Conservation (phyloP, 805 yeast species). For the Pichia nanzhaoensis region DNA sequence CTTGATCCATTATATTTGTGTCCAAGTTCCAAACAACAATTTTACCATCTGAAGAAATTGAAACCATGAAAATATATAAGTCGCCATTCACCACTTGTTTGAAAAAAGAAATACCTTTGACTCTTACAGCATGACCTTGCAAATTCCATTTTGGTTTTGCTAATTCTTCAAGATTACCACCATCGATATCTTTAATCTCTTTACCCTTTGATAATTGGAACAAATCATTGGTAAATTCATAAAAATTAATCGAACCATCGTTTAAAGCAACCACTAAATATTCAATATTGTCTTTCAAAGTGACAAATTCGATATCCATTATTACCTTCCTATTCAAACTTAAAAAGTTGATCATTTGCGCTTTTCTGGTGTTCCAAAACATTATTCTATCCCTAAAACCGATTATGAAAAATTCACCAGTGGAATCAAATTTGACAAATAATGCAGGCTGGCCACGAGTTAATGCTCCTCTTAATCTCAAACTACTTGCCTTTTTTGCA, state of each 20-base stretch:
- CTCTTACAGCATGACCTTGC: constrained; percentile 78
- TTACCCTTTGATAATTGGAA: constrained; percentile 12
- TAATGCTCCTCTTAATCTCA: constrained; percentile 66
- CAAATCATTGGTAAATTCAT: constrained; percentile 33
- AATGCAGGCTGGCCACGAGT: constrained; percentile 47
- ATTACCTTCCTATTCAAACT: constrained; percentile 43
- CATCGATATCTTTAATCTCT: constrained; percentile 22
- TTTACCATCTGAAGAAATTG: constrained; percentile 90
- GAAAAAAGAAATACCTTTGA: constrained; percentile 66
- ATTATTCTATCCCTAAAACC: constrained; percentile 63
- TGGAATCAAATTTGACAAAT: constrained; percentile 31
- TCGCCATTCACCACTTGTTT: constrained; percentile 32
- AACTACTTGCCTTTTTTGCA: constrained; percentile 80
- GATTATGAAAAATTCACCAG: constrained; percentile 72
- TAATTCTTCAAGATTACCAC: constrained; percentile 19
- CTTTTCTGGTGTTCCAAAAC: constrained; percentile 57
- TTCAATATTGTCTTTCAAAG: constrained; percentile 38
- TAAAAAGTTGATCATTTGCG: constrained; percentile 46
- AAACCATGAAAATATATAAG: constrained; percentile 43
- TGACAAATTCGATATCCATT: constrained; percentile 57
- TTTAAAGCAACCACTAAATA: constrained; percentile 62
- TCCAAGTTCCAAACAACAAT: constrained; percentile 82
- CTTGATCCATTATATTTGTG: constrained; percentile 51
- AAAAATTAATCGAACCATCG: constrained; percentile 64
- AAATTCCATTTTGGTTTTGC: constrained; percentile 49